Evolutionary conservation across 1,284 basidiomycete genomes (phyloP).

Genomic region (Fomitopsis palustris): DNA sequence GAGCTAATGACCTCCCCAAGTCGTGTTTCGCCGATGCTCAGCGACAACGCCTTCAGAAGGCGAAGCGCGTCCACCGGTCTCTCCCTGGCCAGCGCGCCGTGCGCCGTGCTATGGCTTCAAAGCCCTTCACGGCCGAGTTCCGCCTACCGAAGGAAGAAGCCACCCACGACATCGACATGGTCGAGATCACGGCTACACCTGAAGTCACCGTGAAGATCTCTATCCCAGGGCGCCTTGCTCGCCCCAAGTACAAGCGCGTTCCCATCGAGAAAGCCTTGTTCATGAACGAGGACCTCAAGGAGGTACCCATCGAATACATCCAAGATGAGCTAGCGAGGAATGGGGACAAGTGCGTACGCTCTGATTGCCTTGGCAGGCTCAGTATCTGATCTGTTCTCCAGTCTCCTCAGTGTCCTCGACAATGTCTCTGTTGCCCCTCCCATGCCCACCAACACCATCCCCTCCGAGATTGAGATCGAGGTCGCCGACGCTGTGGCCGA

Average conservation of each 20-base stretch:
- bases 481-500: constrained; percentile 29
- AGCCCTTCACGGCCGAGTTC: background rate
- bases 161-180: constrained; percentile 7
- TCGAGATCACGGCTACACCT: background rate
- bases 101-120: constrained; percentile 2
- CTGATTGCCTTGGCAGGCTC: background rate
- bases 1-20: background rate
- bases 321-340: constrained; percentile 27
- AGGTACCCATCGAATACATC: constrained; percentile 33
- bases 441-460: constrained; percentile 11
- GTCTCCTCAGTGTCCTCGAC: constrained; percentile 8
- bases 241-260: constrained; percentile 28
- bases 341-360: constrained; percentile 29
- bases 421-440: constrained; percentile 11
- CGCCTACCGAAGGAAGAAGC: background rate
- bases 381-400: background rate
- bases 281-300: constrained; percentile 30
- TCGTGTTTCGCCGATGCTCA: background rate
- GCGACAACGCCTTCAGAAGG: background rate
- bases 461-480: constrained; percentile 20
- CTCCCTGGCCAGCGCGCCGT: background rate
- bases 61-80: background rate
- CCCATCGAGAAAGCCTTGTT: constrained; percentile 23
- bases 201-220: background rate
- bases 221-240: constrained; percentile 32